Percentiles rank a stretch among this genome's conserved stretches.
These are phyloP conservation scores for Boechera stricta DNA, from an alignment of 345 rosid genomes.

Conservation along the genomic window DNA sequence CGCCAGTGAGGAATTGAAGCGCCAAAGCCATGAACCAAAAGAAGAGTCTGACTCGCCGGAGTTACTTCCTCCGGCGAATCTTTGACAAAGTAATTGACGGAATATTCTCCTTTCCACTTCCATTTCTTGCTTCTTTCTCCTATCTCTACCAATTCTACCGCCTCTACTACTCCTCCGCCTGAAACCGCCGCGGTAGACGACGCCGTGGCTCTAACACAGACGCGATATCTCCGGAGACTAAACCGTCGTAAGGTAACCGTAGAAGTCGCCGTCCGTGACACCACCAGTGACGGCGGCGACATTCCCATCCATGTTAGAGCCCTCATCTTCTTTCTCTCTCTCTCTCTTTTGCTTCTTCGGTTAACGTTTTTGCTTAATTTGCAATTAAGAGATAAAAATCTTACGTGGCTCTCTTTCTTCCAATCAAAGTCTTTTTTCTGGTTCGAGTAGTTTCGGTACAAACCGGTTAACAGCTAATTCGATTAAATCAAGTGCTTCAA, in stretches of 20 bases:
- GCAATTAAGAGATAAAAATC: conserved; percentile 2
- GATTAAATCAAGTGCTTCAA: background rate
- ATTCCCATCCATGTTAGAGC: conserved; percentile 44
- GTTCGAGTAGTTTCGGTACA: conserved; percentile 27
- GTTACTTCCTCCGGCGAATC: conserved; percentile 43
- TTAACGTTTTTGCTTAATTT: conserved; percentile 17
- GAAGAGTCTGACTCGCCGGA: conserved; percentile 56
- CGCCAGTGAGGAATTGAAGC: conserved; percentile 96
- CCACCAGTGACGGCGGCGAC: conserved; percentile 23
- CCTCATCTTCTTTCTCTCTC: conserved; percentile 38
- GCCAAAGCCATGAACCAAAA: conserved; percentile 91
- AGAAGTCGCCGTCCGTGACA: background rate
- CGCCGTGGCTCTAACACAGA: conserved; percentile 35
- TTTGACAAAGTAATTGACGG: conserved; percentile 69
- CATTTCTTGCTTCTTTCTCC: conserved; percentile 59
- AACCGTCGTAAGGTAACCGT: conserved; percentile 4
- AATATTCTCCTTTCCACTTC: conserved; percentile 77
- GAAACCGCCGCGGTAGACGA: conserved; percentile 31
- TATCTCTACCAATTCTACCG: conserved; percentile 56
- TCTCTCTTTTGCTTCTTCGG: background rate
- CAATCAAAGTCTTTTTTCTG: conserved; percentile 5
- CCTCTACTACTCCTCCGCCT: conserved; percentile 41
- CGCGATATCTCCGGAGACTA: background rate
- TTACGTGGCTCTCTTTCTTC: conserved; percentile 26
- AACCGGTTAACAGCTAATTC: conserved; percentile 15